phyloP scores from a whole-genome alignment of 2,329 filamentous ascomycete species.

The Seiridium unicorne region DNA sequence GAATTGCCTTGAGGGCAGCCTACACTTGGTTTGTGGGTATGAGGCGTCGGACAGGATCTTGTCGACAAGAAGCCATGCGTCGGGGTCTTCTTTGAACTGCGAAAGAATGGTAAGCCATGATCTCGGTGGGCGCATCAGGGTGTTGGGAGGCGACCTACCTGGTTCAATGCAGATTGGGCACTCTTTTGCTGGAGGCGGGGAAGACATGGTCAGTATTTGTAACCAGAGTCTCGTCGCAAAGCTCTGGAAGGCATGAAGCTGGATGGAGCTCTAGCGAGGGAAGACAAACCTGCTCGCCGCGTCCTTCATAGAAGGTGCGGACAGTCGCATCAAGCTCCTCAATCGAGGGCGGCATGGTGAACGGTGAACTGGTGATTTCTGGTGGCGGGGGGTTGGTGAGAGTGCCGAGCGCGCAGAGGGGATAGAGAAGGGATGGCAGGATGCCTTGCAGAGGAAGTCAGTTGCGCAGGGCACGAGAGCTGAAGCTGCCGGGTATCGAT shows the following conservation, averaged over 20 bases:
- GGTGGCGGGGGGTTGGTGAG: constrained; percentile 12
- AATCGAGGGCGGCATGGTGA: constrained; percentile 69
- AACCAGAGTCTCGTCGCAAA: constrained; percentile 11
- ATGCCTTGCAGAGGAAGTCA: neutral
- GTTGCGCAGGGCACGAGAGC: neutral
- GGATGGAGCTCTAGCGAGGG: neutral
- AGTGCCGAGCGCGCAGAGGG: constrained; percentile 21
- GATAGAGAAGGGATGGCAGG: constrained; percentile 3
- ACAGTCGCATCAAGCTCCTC: constrained; percentile 95
- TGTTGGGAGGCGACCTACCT: constrained; percentile 58
- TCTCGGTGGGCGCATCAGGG: constrained; percentile 55
- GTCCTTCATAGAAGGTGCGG: constrained; percentile 95
- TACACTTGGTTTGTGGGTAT: constrained; percentile 96
- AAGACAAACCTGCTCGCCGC: constrained; percentile 79
- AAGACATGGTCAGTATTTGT: constrained; percentile 36
- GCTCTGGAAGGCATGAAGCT: constrained; percentile 2
- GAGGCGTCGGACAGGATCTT: constrained; percentile 92
- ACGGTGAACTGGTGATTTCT: constrained; percentile 15
- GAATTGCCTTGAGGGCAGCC: constrained; percentile 30
- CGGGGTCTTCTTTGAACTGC: constrained; percentile 98
- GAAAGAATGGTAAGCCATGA: constrained; percentile 64
- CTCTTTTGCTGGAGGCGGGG: constrained; percentile 76
- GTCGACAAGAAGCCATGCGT: constrained; percentile 96
- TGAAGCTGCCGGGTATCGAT: neutral
- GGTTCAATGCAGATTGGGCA: constrained; percentile 89